Base-by-base conservation (phyloP, 495 filamentous ascomycete species). In the Penicillium fimorum region DNA sequence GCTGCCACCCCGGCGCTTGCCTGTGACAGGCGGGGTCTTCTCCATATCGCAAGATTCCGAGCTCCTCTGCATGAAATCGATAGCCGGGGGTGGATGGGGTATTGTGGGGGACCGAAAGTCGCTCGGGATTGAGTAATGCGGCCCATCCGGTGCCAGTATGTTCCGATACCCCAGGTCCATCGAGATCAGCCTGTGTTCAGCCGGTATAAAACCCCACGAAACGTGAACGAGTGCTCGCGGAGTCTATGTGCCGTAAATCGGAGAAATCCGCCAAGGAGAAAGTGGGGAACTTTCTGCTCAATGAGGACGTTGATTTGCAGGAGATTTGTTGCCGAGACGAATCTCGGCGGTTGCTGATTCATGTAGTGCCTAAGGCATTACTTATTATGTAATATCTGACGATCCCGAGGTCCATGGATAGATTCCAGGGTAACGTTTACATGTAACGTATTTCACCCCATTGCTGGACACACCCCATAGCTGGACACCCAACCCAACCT, bases 1-100 rank as follows among this genome's bases (percentile, higher is more conserved):
- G 67, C 72, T 75, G 20, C 76, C 76, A 57, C 76, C 76, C 59
- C 76, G 71, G 62, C 76, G 74, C 61, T 79, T 79, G 54, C 73
- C 70, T 30, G 71, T 73, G 62, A 74, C 65, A 60, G 73, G 73
- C 65, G 71, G 72, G 56, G 67, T 60, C 68, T 76, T 76, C 58
- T 75, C 72, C 74, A 72, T 75, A 46, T 66, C 67, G 57, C 70
- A 66, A 57, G 70, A 61, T 47, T 71, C 72, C 44, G 71, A 70
- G 49, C 58, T 66, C 53, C 67, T 69, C 55, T 66, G 60, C 47
- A 73, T 63, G 51, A 70, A 63, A 52, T 72, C 65, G 38, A 71
- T 65, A 38, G 50, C 65, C 63, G 69, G 57, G 53, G 66, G 58
- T 52, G 76, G 70, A 62, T 69, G 69, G 63, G 71, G 64, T 25